A percentile compares a stretch with the other conserved stretches of the same genome.
Conservation (phyloP, 2,329 filamentous ascomycete genomes). For the Blumeria graminis region DNA sequence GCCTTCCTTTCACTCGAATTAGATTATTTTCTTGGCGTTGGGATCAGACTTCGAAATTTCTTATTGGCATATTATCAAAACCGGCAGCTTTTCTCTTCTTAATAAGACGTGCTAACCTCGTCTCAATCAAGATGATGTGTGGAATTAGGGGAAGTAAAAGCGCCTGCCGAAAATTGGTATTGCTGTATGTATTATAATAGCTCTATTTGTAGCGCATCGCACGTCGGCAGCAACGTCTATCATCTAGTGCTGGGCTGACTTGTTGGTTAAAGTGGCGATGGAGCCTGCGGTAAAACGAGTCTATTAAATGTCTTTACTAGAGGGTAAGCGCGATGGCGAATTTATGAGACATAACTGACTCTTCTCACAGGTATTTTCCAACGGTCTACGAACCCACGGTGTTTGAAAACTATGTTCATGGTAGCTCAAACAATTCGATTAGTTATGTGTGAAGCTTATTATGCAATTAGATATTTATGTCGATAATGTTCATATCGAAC, state of each 20-base stretch:
- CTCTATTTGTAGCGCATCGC: neutral
- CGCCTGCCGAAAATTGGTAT: slow-evolving; percentile 50
- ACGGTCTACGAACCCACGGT: slow-evolving; percentile 97
- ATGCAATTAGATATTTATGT: slow-evolving; percentile 70
- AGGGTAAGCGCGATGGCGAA: slow-evolving; percentile 42
- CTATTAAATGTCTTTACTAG: slow-evolving; percentile 94
- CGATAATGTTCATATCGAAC: slow-evolving; percentile 86
- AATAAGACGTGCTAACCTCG: too few species aligned
- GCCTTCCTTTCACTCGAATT: too few species aligned
- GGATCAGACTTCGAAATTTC: too few species aligned
- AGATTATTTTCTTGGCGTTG: too few species aligned
- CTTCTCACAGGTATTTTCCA: slow-evolving; percentile 53
- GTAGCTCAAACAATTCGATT: slow-evolving; percentile 23
- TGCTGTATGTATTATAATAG: slow-evolving; percentile 30
- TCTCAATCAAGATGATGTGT: slow-evolving; percentile 10
- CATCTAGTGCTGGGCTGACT: neutral
- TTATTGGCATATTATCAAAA: too few species aligned
- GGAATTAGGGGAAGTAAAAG: slow-evolving; percentile 31
- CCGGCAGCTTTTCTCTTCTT: too few species aligned
- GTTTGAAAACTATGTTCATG: slow-evolving; percentile 97
- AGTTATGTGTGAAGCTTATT: too few species aligned
- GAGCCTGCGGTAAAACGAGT: slow-evolving; percentile 92
- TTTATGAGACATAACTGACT: neutral
- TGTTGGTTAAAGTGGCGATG: slow-evolving; percentile 46
- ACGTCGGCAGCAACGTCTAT: neutral